Percentiles rank a stretch among this genome's conserved stretches.
Conservation (phyloP, 106 monocot species). For the Triglochin maritima region DNA sequence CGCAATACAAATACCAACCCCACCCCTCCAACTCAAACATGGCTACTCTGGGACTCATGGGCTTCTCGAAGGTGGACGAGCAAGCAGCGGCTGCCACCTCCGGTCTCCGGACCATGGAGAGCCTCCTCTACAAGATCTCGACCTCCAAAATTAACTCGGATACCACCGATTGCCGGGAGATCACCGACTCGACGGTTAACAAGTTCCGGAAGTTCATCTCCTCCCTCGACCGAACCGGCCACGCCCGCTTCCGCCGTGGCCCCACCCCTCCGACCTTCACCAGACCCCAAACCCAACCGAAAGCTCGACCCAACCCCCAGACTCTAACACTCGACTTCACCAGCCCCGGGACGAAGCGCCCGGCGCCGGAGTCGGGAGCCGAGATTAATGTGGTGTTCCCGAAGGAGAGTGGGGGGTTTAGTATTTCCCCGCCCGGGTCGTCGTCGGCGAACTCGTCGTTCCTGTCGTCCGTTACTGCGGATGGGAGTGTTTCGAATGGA, state of each 20-base stretch:
- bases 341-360: slow-evolving; percentile 14
- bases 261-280: slow-evolving; percentile 4
- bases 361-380: neutral
- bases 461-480: slow-evolving; percentile 64
- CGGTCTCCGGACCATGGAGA: slow-evolving; percentile 50
- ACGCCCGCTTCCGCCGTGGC: slow-evolving; percentile 74
- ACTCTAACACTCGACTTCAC: slow-evolving; percentile 43
- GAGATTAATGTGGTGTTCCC: neutral
- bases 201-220: slow-evolving; percentile 84
- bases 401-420: slow-evolving; percentile 15
- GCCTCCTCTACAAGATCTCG: slow-evolving; percentile 47
- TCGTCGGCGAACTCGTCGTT: slow-evolving; percentile 60
- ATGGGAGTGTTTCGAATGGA: slow-evolving; percentile 75
- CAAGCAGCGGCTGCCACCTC: slow-evolving; percentile 56
- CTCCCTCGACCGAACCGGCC: slow-evolving; percentile 64
- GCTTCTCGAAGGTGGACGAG: slow-evolving; percentile 32
- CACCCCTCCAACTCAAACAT: no score
- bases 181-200: slow-evolving; percentile 50
- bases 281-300: no score
- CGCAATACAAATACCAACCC: no score
- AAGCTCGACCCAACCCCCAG: neutral
- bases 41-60: no score
- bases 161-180: slow-evolving; percentile 47
- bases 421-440: slow-evolving; percentile 27
- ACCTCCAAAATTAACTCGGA: neutral